Base-by-base conservation (phyloP, 2,329 filamentous ascomycete genomes). In the Alternaria sp. region DNA sequence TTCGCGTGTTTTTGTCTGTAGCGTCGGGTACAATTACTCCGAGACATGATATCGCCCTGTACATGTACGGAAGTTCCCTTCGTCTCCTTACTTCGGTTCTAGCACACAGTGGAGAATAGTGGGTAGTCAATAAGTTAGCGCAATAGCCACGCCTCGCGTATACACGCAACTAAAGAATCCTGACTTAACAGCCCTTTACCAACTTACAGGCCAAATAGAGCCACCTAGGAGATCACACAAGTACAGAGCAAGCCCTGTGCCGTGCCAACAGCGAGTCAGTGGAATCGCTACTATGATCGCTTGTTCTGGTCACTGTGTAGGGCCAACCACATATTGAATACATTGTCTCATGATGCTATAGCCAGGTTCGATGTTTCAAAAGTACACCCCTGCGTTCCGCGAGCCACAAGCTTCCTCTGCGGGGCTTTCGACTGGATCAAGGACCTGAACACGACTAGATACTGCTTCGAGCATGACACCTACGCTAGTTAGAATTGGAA, bases 281-380 rank as follows among this genome's bases (percentile, higher is more conserved):
- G 44, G 37, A n/a, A 46, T 50, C 21, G 43, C 45, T 46, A 21
- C 47, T 54, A 59, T 61, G 50, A 60, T 65, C 45, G 49, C 30
- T 61, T 14, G 59, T 51, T 18, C 51, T 53, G 45, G 54, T 44
- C 57, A 60, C 44, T 33, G 33, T 28, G 28, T 23, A 46, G 25
- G 21, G 21, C 46, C 23, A 60, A 44, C 47, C 45, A 44, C 49
- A 41, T 60, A 41, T 61, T 58, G 55, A 67, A 68, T 64, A 68
- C 65, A 68, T 63, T 64, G 55, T 55, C 47, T 47, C 57, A 47
- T 58, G 63, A 60, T 71, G 64, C 55, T 72, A 74, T 69, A 61
- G 30, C 65, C 45, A 61, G 69, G 63, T 51, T 71, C 46, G 65
- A 47, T 61, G 70, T 74, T 73, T 73, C 67, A 72, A 61, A 60